Base-by-base conservation (phyloP, 768 basidiomycete species). In the Boletus reticulatus region DNA sequence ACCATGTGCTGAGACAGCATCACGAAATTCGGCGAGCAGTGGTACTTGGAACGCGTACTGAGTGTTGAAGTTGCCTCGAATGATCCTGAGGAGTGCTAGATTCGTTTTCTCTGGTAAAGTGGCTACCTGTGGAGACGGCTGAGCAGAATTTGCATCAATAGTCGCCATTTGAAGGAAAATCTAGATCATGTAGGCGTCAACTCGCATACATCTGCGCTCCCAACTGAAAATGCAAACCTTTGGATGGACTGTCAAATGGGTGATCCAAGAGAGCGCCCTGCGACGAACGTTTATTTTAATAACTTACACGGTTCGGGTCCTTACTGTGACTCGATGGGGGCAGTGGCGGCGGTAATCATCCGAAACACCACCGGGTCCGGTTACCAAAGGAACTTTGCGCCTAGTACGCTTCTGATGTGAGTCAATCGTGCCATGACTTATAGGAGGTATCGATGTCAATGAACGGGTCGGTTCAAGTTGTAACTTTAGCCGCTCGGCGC, bases 11-110 rank as follows among this genome's bases (percentile, higher is more conserved):
- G 37, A n/a, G 29, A 64, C 32, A 6, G 55, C 53, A 6, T 54
- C 52, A 13, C 57, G 56, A 42, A 65, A 65, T 8, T 14, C 37
- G 2, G 38, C 17, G 10, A 65, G 53, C 11, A 51, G 42, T 6
- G 27, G 4, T 6, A 54, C 37, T 29, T 58, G 50, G 4, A 46
- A 32, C 2, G 45, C 54, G 17, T 59, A 62, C 19, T 59, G 57
- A 2, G 61, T 46, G 9, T 17, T 22, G 34, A 52, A 38, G 27
- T 63, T 63, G 24, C 55, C 53, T 17, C 48, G 56, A 20, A 55
- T 36, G 29, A 56, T 53, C n/a, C 14, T 42, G 31, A 62, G 32
- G 3, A 63, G 53, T 0, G 37, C 12, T 3, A 6, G 43, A 4
- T 58, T 48, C 4, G 14, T 50, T 34, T 19, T 31, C 19, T 61